Evolutionary conservation across 371 early-diverging fungal genomes (phyloP), one percentile per base, ranked within the genome.

Genomic region (Entomophthora muscae): DNA sequence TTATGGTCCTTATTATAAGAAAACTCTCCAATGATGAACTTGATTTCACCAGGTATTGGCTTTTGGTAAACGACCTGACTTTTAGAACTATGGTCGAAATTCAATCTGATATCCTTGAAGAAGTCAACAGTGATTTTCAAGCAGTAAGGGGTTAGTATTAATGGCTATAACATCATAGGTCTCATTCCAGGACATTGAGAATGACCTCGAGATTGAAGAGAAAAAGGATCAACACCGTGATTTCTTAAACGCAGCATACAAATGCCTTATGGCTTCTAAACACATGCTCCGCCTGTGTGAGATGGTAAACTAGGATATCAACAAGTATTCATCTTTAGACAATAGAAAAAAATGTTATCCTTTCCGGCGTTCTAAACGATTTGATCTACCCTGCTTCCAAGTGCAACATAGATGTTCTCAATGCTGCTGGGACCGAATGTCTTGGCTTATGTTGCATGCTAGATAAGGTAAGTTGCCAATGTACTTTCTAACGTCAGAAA

Each of bases 321-420:
- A 22, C 23, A 10, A 21, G n/a, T 24, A 22, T 2, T 2, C 12
- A 23, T 33, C 12, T 33, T 32, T 32, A 61, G 61, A 64, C 68
- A 51, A 72, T 90, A 52, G 77, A 75, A 32, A 81, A 89, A n/a
- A 87, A 86, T 64, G 80, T 88, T 1, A 77, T 84, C 1, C 71
- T 90, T 64, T 85, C 82, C 68, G 91, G 85, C 53, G 73, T 92
- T 53, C 68, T 90, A 63, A 85, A 86, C 53, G 86, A 88, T 53
- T 70, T 87, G 66, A 80, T 92, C 56, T 79, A 85, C 29, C 92
- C 92, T 0, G 85, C 90, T 0, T 78, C 91, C 22, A 82, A 82
- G 66, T 81, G 79, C 69, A 69, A 75, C 3, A 86, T 91, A 63
- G 70, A 76, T 3, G 74, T 80, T 1, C 66, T 89, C 52, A 81